Percentiles rank a stretch among this genome's conserved stretches.
Evolutionary conservation across 1,284 basidiomycete species (phyloP).

Genomic region (Spongiforma sp.): DNA sequence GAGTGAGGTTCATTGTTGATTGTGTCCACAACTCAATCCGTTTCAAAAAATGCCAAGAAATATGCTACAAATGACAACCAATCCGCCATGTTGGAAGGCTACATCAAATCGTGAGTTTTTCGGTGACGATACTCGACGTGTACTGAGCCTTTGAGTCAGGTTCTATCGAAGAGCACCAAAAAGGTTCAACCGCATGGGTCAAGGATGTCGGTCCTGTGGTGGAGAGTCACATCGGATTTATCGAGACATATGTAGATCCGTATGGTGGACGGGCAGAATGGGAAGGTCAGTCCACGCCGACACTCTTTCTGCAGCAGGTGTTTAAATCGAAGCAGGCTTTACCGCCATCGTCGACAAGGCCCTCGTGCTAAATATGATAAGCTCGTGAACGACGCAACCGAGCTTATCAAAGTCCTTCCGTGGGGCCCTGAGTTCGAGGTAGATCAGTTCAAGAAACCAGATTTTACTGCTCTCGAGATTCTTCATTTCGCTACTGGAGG

Average conservation of each 20-base stretch:
- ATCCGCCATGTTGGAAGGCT: conserved; percentile 73
- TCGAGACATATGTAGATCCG: conserved; percentile 85
- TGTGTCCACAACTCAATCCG: neutral
- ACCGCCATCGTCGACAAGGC: conserved; percentile 87
- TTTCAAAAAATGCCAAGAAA: conserved; percentile 60
- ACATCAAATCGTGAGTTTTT: conserved; percentile 73
- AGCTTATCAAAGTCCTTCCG: conserved; percentile 79
- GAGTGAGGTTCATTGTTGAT: conserved; percentile 4
- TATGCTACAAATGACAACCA: conserved; percentile 78
- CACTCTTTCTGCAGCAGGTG: neutral
- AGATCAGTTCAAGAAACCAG: conserved; percentile 82
- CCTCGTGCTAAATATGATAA: conserved; percentile 78
- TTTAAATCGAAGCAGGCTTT: conserved; percentile 60
- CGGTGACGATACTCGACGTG: neutral
- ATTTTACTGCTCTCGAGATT: conserved; percentile 84
- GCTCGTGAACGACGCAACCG: conserved; percentile 75
- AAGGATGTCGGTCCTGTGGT: conserved; percentile 88
- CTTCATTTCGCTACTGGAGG: conserved; percentile 81
- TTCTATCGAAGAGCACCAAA: conserved; percentile 78
- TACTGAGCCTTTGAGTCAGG: conserved; percentile 58
- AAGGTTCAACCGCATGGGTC: conserved; percentile 81
- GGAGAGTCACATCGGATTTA: conserved; percentile 83
- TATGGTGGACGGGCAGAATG: conserved; percentile 85
- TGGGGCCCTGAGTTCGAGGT: conserved; percentile 88
- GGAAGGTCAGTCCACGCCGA: conserved; percentile 60